Base-by-base conservation (phyloP, 352 stramenopile species). In the Phytophthora uliginosa region DNA sequence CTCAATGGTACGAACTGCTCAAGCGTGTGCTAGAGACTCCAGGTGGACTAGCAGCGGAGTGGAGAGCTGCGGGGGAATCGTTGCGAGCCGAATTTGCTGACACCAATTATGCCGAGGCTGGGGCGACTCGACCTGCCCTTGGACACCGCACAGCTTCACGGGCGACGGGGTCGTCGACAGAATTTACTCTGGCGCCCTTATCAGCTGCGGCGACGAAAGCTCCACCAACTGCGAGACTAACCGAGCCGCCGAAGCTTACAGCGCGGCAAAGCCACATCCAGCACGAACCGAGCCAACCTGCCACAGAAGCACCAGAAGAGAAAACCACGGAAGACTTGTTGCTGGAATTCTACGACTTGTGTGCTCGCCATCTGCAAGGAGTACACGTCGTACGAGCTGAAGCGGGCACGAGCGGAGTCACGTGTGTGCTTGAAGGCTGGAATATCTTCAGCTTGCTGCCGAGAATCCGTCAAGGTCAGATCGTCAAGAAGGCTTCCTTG, bases 361-460 rank as follows among this genome's bases (percentile, higher is more conserved):
- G 82, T 47, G 67, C 66, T 24, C 79, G 76, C 51, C 79, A 89
- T 42, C 56, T 94, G n/a, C 61, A 82, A 63, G 83, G 82, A 31
- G 47, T 91, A 10, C 79, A 84, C 22, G 69, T 85, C 56, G 57
- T 93, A 10, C 84, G 79, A 15, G 83, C 76, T 4, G 85, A 94
- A 64, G 85, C 87, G 2, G 87, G 87, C 7, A 92, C 87, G 4
- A 93, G 84, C 50, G 87, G 87, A 0, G 20, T 93, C 22, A 82
- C 79, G 4, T 83, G 86, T 20, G 61, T 84, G 9, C 47, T 93
- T 4, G 87, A 94, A 48, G 85, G 85, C 1, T 91, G 82, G 78
- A 91, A 93, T 54, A 15, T 92, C 15, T 89, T 93, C 65, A 85
- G 76, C 40, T 69, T 93, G 2, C 22, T 94, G 28, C 85, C 87